Percentiles rank a stretch among this genome's conserved stretches.
phyloP scores from a whole-genome alignment of 2,329 filamentous ascomycete species.

The Chaetomium olivaceum region DNA sequence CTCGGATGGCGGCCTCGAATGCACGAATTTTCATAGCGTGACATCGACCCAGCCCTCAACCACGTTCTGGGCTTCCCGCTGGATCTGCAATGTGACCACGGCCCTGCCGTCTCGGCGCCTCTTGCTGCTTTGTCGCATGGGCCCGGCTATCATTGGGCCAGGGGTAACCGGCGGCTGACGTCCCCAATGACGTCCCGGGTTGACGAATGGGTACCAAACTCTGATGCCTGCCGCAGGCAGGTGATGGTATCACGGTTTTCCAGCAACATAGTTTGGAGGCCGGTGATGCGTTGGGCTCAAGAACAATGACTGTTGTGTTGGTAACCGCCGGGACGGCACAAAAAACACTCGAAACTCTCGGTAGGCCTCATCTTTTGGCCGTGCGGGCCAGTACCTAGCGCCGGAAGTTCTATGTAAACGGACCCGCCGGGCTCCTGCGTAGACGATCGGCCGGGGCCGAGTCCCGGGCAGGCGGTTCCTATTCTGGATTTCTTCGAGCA shows the following conservation, averaged over 20 bases:
- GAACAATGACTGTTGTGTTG: neutral
- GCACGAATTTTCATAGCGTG: neutral
- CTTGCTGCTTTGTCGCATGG: neutral
- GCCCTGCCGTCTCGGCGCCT: constrained; percentile 6
- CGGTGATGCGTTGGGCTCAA: neutral
- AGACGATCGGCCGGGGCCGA: neutral
- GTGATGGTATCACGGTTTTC: neutral
- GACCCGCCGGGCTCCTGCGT: too few relatives aligned
- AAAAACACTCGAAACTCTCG: constrained; percentile 2
- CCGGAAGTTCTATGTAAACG: neutral
- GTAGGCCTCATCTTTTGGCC: constrained; percentile 9
- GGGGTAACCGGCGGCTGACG: constrained; percentile 22
- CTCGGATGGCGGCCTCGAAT: neutral
- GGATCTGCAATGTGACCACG: constrained; percentile 9
- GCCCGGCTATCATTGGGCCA: neutral
- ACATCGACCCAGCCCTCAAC: neutral
- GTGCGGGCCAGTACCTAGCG: neutral
- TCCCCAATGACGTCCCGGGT: constrained; percentile 25
- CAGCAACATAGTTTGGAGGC: neutral
- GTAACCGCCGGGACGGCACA: neutral
- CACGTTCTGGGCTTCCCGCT: neutral
- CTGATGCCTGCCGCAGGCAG: constrained; percentile 24
- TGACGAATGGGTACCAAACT: constrained; percentile 2
- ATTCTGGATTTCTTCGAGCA: neutral
- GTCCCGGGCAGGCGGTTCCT: neutral